Evolutionary conservation across 345 rosid genomes (phyloP), one percentile per base, ranked within the genome.

Genomic region (Mangifera indica): DNA sequence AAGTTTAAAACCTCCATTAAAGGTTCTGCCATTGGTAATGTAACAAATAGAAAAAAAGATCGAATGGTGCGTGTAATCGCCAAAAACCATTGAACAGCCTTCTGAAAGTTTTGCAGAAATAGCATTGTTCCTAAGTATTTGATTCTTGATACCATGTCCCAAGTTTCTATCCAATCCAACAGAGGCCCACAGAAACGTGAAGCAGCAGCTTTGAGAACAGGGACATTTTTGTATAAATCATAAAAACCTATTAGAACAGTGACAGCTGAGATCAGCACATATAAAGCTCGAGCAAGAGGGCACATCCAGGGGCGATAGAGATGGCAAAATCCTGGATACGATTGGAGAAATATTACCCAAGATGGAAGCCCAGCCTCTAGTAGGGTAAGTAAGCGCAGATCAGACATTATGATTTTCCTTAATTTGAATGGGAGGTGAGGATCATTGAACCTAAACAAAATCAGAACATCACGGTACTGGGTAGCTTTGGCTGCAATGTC

Each of bases 301-400:
- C 98, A 93, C 98, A 96, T 96, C 99, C 99, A 96, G 1, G 97
- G 99, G 60, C 97, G 90, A 76, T 96, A 96, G 24, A 91, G 81
- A 82, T 93, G 93, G 75, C 97, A 86, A 72, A 96, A 88, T 4
- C 88, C 97, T 5, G 98, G 98, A 81, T 93, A 96, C 64, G 99
- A 96, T 74, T 96, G 98, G 60, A 96, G 97, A 75, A 96, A 96
- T 78, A 96, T 72, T 63, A 91, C 98, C 99, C 99, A 96, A 22
- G 99, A 90, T 53, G 99, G 98, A 73, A 96, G 97, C 61, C 99
- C 98, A 29, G 99, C 91, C 82, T 96, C 99, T 62, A 93, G 79
- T 57, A 96, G 78, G 75, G 95, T 93, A 69, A 96, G 94, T 77
- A 96, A 78, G 69, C 93, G 87, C 76, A 86, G 66, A 78, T 96